Percentiles rank a stretch among this genome's conserved stretches.
phyloP scores from a whole-genome alignment of 352 stramenopile genomes.

The Globisporangium camurandrum region DNA sequence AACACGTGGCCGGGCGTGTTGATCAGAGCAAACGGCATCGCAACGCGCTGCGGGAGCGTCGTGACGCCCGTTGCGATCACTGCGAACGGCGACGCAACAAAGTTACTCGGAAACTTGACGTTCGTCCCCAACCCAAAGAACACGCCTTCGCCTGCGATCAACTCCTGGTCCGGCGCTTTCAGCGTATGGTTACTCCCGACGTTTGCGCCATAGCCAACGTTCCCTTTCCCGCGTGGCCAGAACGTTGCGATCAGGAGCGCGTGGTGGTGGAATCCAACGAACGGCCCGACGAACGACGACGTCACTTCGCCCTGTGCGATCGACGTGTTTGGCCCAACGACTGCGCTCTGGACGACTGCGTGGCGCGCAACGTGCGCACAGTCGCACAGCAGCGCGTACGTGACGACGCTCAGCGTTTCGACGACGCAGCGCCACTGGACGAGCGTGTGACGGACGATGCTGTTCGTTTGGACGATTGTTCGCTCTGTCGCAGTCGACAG shows the following conservation, averaged over 20 bases:
- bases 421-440: slow-evolving; percentile 69
- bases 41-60: slow-evolving; percentile 81
- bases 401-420: slow-evolving; percentile 56
- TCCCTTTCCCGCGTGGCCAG: slow-evolving; percentile 90
- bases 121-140: slow-evolving; percentile 94
- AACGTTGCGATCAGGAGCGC: slow-evolving; percentile 88
- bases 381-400: slow-evolving; percentile 69
- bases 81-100: slow-evolving; percentile 88
- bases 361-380: slow-evolving; percentile 72
- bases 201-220: slow-evolving; percentile 93
- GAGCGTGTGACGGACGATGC: slow-evolving; percentile 53
- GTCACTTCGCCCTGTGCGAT: slow-evolving; percentile 89
- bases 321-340: slow-evolving; percentile 81
- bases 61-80: slow-evolving; percentile 91
- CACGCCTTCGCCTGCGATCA: slow-evolving; percentile 89
- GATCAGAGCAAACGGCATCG: slow-evolving; percentile 78
- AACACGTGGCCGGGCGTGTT: slow-evolving; percentile 73
- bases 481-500: slow-evolving; percentile 49
- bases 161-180: slow-evolving; percentile 87
- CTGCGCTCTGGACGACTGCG: slow-evolving; percentile 76
- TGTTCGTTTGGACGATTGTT: slow-evolving; percentile 41
- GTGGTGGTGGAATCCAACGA: slow-evolving; percentile 94
- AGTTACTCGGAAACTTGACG: slow-evolving; percentile 94
- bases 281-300: slow-evolving; percentile 88
- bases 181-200: slow-evolving; percentile 96